Evolutionary conservation across 257 asterid genomes (phyloP).

Genomic region (Capsicum pubescens): DNA sequence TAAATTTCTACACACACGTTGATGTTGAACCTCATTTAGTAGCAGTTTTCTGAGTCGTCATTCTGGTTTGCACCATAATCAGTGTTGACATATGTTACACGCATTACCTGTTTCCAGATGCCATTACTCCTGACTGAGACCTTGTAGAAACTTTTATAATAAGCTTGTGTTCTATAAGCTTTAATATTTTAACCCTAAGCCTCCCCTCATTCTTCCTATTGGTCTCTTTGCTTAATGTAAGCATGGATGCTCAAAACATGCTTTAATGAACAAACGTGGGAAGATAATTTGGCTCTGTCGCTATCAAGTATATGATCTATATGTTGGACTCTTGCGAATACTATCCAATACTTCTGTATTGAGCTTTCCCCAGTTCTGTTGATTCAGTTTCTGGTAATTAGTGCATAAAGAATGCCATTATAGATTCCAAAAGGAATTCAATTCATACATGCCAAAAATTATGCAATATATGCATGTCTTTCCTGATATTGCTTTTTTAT

Average conservation of each 20-base stretch:
- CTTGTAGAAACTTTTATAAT: too few relatives aligned
- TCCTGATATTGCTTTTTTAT: conserved; percentile 8
- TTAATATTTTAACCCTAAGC: too few relatives aligned
- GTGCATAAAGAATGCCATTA: not conserved
- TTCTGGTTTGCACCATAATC: too few relatives aligned
- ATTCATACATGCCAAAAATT: too few relatives aligned
- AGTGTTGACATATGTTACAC: too few relatives aligned
- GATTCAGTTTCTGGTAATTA: conserved; percentile 13
- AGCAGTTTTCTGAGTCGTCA: not conserved
- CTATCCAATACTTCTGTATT: conserved; percentile 8
- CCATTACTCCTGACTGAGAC: too few relatives aligned
- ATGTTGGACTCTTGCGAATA: not conserved
- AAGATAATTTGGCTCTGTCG: not conserved
- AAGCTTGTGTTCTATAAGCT: too few relatives aligned
- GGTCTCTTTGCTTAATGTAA: not conserved
- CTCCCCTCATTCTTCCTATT: too few relatives aligned
- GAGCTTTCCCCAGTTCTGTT: conserved; percentile 16
- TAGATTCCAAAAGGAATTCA: too few relatives aligned
- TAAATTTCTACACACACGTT: not conserved
- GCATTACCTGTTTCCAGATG: too few relatives aligned
- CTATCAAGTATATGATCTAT: conserved; percentile 12
- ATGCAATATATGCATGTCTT: not conserved
- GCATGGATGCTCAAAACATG: conserved; percentile 8
- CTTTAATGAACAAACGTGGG: conserved; percentile 2
- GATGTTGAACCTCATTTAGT: not conserved